A percentile compares a stretch with the other conserved stretches of the same genome.
Evolutionary conservation across 192 early-diverging fungal species (phyloP).

Genomic region (Borealophlyctis nickersoniae): DNA sequence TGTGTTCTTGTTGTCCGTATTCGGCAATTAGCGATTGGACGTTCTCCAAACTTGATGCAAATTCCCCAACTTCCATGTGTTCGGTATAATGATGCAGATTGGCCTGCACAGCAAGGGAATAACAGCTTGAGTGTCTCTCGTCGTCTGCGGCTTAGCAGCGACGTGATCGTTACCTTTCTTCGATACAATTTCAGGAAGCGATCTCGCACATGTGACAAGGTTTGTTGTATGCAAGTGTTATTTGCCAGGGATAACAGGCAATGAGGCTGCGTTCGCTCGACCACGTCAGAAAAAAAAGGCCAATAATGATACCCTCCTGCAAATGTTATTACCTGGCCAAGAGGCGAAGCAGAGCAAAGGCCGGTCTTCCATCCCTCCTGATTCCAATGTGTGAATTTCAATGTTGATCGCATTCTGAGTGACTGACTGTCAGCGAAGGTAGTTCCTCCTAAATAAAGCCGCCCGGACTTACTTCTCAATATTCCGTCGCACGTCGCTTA

Average conservation of each 20-base stretch:
- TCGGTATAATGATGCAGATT: conserved; percentile 56
- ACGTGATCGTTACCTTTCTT: conserved; percentile 37
- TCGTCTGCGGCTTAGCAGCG: not conserved
- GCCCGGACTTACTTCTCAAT: conserved; percentile 38
- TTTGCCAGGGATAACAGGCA: conserved; percentile 49
- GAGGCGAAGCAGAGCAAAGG: conserved; percentile 45
- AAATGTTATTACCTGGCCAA: conserved; percentile 41
- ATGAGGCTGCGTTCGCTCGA: conserved; percentile 34
- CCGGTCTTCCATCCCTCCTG: conserved; percentile 60
- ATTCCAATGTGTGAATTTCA: conserved; percentile 56
- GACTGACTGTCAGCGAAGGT: not conserved
- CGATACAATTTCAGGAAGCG: conserved; percentile 51
- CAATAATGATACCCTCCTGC: too few relatives aligned
- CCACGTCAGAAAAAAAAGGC: too few relatives aligned
- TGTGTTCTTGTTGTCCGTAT: conserved; percentile 24
- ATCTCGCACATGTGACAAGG: conserved; percentile 23
- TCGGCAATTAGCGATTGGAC: conserved; percentile 12
- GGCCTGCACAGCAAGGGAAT: conserved; percentile 28
- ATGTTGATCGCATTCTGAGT: conserved; percentile 32
- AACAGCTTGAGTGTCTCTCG: not conserved
- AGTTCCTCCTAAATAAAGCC: not conserved
- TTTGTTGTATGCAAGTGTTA: conserved; percentile 43
- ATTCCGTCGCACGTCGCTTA: conserved; percentile 56
- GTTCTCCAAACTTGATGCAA: conserved; percentile 22
- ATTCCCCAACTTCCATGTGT: conserved; percentile 47